These are phyloP conservation scores for Amanita molliuscula DNA, from an alignment of 768 basidiomycete species.

Conservation along the genomic window DNA sequence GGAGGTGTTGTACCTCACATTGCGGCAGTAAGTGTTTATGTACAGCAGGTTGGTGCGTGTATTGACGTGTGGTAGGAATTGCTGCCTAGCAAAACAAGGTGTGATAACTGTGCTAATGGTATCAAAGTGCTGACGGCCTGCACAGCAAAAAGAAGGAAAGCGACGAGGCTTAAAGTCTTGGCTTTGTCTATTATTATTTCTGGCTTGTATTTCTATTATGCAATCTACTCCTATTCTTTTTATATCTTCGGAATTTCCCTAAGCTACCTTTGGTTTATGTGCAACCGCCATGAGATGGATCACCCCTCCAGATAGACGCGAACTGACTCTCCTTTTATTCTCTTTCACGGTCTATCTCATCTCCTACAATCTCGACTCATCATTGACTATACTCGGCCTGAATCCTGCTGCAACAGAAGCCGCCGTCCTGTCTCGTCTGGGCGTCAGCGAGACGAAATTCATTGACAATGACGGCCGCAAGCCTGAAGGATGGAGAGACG, in stretches of 20 bases:
- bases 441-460: conserved; percentile 24
- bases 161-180: conserved; percentile 23
- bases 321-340: conserved; percentile 58
- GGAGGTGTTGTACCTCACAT: conserved; percentile 91
- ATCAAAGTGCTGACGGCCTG: background rate
- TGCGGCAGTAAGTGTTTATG: conserved; percentile 24
- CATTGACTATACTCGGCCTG: conserved; percentile 41
- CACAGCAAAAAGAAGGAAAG: conserved; percentile 30
- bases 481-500: conserved; percentile 42
- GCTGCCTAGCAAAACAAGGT: conserved; percentile 31
- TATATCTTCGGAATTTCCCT: background rate
- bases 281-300: conserved; percentile 42
- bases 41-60: background rate
- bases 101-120: background rate
- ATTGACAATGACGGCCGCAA: conserved; percentile 38
- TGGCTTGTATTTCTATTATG: conserved; percentile 6
- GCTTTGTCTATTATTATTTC: conserved; percentile 14
- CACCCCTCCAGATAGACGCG: conserved; percentile 62
- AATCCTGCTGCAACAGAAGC: conserved; percentile 29
- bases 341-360: conserved; percentile 57
- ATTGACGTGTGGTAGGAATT: conserved; percentile 22
- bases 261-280: background rate
- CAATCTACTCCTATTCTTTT: background rate
- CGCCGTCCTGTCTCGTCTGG: conserved; percentile 27
- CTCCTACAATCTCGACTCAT: conserved; percentile 64